Percentiles rank a stretch among this genome's conserved stretches.
These are phyloP conservation scores for Backusella psychrophila DNA, from an alignment of 192 early-diverging fungal species.

Conservation along the genomic window DNA sequence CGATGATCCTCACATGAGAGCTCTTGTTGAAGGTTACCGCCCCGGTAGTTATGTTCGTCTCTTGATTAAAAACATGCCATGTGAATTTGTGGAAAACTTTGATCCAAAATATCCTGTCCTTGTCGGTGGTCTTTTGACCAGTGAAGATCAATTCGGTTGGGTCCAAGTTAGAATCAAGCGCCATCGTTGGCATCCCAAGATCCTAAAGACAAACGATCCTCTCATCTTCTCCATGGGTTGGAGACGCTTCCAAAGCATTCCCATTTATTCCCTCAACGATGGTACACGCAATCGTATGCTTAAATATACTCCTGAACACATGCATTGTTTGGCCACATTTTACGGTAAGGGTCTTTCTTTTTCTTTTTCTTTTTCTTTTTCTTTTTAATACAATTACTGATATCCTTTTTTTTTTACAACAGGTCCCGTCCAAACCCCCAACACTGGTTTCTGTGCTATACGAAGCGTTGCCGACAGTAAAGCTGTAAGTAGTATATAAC, in stretches of 20 bases:
- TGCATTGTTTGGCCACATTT: constrained; percentile 97
- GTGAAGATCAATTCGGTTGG: constrained; percentile 93
- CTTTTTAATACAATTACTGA: neutral
- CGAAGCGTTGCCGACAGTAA: constrained; percentile 66
- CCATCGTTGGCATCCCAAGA: constrained; percentile 95
- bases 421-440: constrained; percentile 92
- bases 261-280: constrained; percentile 90
- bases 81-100: constrained; percentile 93
- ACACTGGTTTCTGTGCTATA: constrained; percentile 94
- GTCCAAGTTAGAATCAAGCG: constrained; percentile 96
- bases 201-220: constrained; percentile 97
- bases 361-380: no score
- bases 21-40: constrained; percentile 88
- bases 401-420: neutral
- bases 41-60: constrained; percentile 94
- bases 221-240: constrained; percentile 97
- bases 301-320: constrained; percentile 99
- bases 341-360: constrained; percentile 56
- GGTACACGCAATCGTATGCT: constrained; percentile 95
- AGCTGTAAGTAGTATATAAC: constrained; percentile 30
- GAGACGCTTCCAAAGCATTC: constrained; percentile 97
- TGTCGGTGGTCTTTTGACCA: constrained; percentile 83
- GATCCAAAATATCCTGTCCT: constrained; percentile 89
- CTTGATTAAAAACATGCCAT: constrained; percentile 86
- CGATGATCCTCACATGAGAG: constrained; percentile 67